Evolutionary conservation across 352 stramenopile species (phyloP).

Genomic region (Phytopythium oedochilum): DNA sequence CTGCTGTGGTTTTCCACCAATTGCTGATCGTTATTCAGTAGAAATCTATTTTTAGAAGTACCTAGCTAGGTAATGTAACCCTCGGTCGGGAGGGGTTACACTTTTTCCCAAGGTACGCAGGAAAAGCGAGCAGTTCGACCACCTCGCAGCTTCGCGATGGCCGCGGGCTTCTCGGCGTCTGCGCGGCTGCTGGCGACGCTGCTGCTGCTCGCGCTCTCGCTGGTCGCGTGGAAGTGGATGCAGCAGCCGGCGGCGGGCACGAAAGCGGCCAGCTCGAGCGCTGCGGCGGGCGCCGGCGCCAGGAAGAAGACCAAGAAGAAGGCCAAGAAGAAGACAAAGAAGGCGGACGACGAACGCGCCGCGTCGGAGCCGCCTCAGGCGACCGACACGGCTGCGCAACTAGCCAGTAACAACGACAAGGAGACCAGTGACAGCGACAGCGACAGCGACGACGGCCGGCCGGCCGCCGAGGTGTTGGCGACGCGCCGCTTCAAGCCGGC

Average conservation of each 20-base stretch:
- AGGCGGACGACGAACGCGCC: background rate
- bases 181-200: conserved; percentile 36
- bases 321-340: conserved; percentile 23
- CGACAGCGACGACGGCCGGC: conserved; percentile 53
- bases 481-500: conserved; percentile 60
- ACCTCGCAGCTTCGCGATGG: background rate
- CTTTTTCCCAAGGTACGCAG: too few relatives aligned
- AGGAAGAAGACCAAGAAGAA: conserved; percentile 54
- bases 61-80: too few relatives aligned
- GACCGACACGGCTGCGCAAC: background rate
- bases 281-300: conserved; percentile 1
- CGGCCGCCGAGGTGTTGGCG: conserved; percentile 55
- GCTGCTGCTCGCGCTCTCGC: conserved; percentile 29
- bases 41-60: too few relatives aligned
- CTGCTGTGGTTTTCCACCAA: too few relatives aligned
- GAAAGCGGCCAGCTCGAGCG: background rate
- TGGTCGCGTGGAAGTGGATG: conserved; percentile 35
- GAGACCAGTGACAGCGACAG: conserved; percentile 28
- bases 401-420: conserved; percentile 8
- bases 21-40: too few relatives aligned
- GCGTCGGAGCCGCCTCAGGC: background rate
- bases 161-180: conserved; percentile 4
- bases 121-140: background rate
- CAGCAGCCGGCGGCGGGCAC: background rate
- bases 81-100: background rate